Evolutionary conservation across 2,329 filamentous ascomycete genomes (phyloP).

Genomic region (Coniochaeta prunicola): DNA sequence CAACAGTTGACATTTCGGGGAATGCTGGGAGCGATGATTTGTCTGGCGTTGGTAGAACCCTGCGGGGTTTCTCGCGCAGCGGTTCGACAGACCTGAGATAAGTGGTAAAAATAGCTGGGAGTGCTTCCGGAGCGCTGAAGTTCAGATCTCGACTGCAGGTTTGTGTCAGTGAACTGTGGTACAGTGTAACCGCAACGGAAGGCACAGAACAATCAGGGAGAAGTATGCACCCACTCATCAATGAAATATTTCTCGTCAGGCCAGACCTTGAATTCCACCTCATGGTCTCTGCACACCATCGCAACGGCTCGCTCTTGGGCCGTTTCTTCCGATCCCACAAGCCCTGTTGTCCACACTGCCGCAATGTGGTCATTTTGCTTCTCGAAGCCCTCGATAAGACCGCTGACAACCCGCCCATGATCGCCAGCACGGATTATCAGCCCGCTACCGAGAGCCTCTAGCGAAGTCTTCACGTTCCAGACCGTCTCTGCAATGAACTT

Average conservation of each 20-base stretch:
- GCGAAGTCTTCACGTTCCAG: constrained; percentile 60
- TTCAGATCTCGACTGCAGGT: constrained; percentile 55
- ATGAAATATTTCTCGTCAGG: constrained; percentile 72
- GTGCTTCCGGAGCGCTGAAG: constrained; percentile 45
- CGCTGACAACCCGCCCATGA: constrained; percentile 48
- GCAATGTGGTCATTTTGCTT: constrained; percentile 40
- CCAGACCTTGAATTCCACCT: constrained; percentile 58
- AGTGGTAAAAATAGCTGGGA: constrained; percentile 69
- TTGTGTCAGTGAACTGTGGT: constrained; percentile 10
- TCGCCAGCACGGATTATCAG: constrained; percentile 58
- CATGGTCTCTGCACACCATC: constrained; percentile 41
- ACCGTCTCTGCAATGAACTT: constrained; percentile 67
- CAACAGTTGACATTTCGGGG: constrained; percentile 40
- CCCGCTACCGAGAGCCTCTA: constrained; percentile 53
- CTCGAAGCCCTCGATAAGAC: constrained; percentile 45
- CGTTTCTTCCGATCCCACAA: constrained; percentile 63
- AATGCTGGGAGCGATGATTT: constrained; percentile 47
- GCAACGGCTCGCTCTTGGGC: constrained; percentile 53
- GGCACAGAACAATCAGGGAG: background rate
- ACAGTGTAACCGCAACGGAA: background rate
- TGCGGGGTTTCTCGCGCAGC: constrained; percentile 56
- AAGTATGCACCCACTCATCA: constrained; percentile 58
- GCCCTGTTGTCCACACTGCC: constrained; percentile 67
- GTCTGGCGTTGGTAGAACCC: constrained; percentile 43
- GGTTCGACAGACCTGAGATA: constrained; percentile 70